Percentiles rank a stretch among this genome's conserved stretches.
Conservation (phyloP, 495 filamentous ascomycete genomes). For the Articulospora tetracladia region DNA sequence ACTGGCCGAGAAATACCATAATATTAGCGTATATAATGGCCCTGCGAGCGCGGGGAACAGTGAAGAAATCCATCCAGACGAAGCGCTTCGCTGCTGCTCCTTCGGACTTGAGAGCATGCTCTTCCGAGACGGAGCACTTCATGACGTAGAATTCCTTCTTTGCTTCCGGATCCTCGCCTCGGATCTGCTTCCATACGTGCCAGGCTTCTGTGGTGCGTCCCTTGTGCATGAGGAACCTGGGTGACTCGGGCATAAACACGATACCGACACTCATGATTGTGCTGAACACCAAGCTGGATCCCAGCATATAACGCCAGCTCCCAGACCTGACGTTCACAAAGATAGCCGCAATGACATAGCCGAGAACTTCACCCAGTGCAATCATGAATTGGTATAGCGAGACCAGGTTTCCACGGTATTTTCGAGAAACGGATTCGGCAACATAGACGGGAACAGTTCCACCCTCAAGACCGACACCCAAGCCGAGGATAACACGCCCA, state of each 20-base stretch:
- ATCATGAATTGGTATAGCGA: conserved; percentile 63
- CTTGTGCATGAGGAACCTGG: conserved; percentile 63
- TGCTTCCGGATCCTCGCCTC: conserved; percentile 46
- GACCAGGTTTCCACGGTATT: conserved; percentile 56
- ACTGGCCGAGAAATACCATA: conserved; percentile 60
- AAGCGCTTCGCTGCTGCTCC: conserved; percentile 34
- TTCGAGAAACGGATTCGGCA: conserved; percentile 42
- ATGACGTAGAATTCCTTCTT: conserved; percentile 60
- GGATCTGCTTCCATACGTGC: conserved; percentile 58
- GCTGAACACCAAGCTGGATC: conserved; percentile 58
- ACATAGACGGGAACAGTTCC: conserved; percentile 60
- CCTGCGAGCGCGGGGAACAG: conserved; percentile 51
- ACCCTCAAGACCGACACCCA: conserved; percentile 57
- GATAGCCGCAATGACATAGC: conserved; percentile 59
- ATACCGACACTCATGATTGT: conserved; percentile 58
- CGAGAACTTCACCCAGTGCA: conserved; percentile 57
- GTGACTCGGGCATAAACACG: conserved; percentile 70
- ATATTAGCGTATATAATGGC: conserved; percentile 58
- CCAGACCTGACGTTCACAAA: conserved; percentile 50
- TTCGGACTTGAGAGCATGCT: conserved; percentile 34
- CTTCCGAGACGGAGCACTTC: conserved; percentile 49
- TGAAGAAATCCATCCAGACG: conserved; percentile 61
- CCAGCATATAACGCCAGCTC: conserved; percentile 64
- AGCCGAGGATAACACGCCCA: conserved; percentile 54
- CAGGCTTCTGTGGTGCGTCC: conserved; percentile 64